Percentiles rank a stretch among this genome's conserved stretches.
Conservation (phyloP, 139 green algal genomes). For the Ettlia oleoabundans region DNA sequence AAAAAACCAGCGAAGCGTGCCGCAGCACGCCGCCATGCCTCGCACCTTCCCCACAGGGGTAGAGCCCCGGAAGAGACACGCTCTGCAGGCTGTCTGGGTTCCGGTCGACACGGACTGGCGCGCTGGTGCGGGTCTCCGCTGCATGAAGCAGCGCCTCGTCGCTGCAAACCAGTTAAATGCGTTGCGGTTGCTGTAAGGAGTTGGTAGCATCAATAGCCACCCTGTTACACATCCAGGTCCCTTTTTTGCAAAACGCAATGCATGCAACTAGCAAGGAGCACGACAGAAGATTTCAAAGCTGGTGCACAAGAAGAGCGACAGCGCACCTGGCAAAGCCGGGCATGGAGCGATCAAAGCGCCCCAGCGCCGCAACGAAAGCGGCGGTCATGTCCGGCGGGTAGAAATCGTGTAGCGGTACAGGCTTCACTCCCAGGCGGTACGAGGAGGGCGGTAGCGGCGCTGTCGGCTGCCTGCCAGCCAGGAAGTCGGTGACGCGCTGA, state of each 20-base stretch:
- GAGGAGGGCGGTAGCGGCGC: slow-evolving; percentile 66
- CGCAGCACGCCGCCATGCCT: too few species aligned
- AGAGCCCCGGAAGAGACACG: slow-evolving; percentile 63
- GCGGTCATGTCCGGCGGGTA: slow-evolving; percentile 70
- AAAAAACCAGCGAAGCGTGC: too few species aligned
- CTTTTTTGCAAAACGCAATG: too few species aligned
- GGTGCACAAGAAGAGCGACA: not conserved
- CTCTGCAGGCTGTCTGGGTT: slow-evolving; percentile 44
- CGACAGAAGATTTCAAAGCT: too few species aligned
- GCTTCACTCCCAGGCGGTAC: slow-evolving; percentile 76
- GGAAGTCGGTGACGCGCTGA: slow-evolving; percentile 79
- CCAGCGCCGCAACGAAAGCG: slow-evolving; percentile 63
- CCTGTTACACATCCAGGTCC: too few species aligned
- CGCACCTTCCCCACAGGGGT: slow-evolving; percentile 82
- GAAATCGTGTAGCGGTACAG: slow-evolving; percentile 67
- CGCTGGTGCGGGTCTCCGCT: slow-evolving; percentile 81
- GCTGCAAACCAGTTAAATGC: slow-evolving; percentile 13
- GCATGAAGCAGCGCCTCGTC: slow-evolving; percentile 70
- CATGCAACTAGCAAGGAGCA: not conserved
- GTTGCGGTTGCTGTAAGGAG: too few species aligned
- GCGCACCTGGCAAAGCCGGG: slow-evolving; percentile 59
- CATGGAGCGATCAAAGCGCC: slow-evolving; percentile 59
- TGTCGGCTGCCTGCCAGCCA: slow-evolving; percentile 41
- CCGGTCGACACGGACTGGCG: slow-evolving; percentile 65
- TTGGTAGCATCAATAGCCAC: too few species aligned